These are phyloP conservation scores for Camellia oleifera DNA, from an alignment of 179 eudicot genomes.

Conservation along the genomic window DNA sequence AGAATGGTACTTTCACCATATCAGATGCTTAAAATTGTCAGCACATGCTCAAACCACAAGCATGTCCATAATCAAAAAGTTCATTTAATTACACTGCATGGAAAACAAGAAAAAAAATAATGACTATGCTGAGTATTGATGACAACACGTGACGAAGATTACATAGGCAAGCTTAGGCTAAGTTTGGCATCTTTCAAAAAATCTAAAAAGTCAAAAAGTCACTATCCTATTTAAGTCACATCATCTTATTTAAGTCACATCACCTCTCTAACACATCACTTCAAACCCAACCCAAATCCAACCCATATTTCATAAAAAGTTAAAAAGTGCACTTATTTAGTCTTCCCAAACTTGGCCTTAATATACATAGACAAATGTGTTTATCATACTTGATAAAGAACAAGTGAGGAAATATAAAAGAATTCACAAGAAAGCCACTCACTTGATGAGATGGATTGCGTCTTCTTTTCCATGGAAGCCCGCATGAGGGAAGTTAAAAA, in stretches of 20 bases:
- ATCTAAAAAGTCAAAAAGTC: no score
- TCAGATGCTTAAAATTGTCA: background rate
- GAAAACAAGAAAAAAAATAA: background rate
- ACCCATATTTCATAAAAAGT: no score
- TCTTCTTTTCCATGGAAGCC: constrained; percentile 57
- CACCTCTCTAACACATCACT: no score
- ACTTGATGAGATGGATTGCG: constrained; percentile 36
- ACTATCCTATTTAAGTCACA: no score
- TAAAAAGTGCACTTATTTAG: no score
- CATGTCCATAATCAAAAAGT: background rate
- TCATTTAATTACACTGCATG: background rate
- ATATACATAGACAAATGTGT: background rate
- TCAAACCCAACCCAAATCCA: no score
- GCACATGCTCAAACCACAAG: background rate
- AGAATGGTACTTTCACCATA: background rate
- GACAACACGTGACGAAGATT: background rate
- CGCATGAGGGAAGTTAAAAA: constrained; percentile 69
- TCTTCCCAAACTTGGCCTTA: no score
- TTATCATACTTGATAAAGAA: background rate
- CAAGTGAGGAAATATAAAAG: background rate
- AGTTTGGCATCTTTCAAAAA: no score
- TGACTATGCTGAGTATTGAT: background rate
- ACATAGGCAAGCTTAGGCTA: background rate
- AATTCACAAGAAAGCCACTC: constrained; percentile 10
- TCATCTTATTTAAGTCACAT: no score